Evolutionary conservation across 2,329 filamentous ascomycete species (phyloP).

Genomic region (Alternaria ventricosa): DNA sequence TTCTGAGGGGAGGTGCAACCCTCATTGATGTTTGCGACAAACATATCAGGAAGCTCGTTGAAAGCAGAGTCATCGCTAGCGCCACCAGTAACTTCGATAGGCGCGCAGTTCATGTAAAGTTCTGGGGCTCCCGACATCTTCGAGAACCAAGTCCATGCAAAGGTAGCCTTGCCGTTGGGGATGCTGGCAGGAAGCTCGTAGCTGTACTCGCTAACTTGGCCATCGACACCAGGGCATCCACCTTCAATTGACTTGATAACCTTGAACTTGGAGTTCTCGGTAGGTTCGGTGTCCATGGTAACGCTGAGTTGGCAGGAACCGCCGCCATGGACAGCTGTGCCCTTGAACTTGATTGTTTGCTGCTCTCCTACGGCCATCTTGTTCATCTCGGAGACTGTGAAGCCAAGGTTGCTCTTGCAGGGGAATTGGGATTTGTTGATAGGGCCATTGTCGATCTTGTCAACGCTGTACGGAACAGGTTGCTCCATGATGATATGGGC

Average conservation of each 20-base stretch:
- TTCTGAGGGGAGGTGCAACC: constrained; percentile 50
- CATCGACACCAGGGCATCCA: constrained; percentile 73
- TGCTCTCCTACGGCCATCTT: constrained; percentile 67
- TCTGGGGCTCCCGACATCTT: constrained; percentile 79
- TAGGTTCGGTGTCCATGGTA: constrained; percentile 66
- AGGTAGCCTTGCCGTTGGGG: constrained; percentile 75
- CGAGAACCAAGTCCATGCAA: constrained; percentile 96
- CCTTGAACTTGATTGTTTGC: constrained; percentile 69
- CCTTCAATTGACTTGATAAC: constrained; percentile 90
- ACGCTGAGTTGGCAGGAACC: constrained; percentile 89
- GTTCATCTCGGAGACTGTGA: constrained; percentile 43
- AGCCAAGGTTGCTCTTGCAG: constrained; percentile 60
- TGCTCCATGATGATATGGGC: constrained; percentile 78
- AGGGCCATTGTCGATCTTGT: constrained; percentile 67
- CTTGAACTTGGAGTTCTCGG: constrained; percentile 71
- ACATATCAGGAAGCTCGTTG: constrained; percentile 70
- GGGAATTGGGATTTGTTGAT: constrained; percentile 72
- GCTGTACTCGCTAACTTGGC: constrained; percentile 68
- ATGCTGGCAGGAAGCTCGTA: constrained; percentile 76
- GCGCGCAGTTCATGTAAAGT: constrained; percentile 89
- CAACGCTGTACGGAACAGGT: constrained; percentile 68
- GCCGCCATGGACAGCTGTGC: constrained; percentile 82
- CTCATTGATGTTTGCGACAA: too few relatives aligned
- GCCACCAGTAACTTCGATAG: constrained; percentile 68
- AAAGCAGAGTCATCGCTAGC: constrained; percentile 61